Conservation (phyloP, 116 monocot genomes). For the Dioscorea cayenensis region DNA sequence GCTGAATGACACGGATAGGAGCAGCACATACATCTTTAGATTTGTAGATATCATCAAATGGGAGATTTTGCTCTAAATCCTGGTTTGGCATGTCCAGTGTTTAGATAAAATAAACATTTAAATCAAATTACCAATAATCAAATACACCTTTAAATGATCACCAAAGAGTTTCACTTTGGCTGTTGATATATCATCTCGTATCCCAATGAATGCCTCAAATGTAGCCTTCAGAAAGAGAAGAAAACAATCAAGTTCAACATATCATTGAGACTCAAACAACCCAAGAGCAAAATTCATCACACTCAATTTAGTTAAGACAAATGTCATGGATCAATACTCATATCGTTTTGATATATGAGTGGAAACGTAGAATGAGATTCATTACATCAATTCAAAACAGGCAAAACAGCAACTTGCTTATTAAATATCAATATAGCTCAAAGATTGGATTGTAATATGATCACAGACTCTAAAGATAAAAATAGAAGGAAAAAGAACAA, state of each 20-base stretch:
- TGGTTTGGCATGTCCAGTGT: constrained; percentile 10
- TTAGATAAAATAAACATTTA: constrained; percentile 3
- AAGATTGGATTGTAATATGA: too few species aligned
- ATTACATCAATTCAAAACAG: too few species aligned
- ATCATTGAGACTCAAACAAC: background rate
- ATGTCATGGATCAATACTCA: too few species aligned
- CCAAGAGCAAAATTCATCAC: constrained; percentile 2
- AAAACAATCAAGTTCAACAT: background rate
- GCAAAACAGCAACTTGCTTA: too few species aligned
- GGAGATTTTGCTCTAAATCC: constrained; percentile 88
- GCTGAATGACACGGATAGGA: constrained; percentile 88
- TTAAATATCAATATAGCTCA: too few species aligned
- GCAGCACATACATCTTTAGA: constrained; percentile 76
- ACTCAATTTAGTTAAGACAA: background rate
- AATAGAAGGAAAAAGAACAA: too few species aligned
- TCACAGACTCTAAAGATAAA: too few species aligned
- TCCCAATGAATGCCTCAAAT: constrained; percentile 92
- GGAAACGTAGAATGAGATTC: too few species aligned
- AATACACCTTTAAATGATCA: constrained; percentile 71
- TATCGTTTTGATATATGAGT: too few species aligned
- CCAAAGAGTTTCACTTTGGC: constrained; percentile 94
- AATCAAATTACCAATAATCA: constrained; percentile 9
- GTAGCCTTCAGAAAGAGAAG: constrained; percentile 55
- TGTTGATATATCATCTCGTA: constrained; percentile 80
- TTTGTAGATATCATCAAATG: constrained; percentile 75